A percentile compares a stretch with the other conserved stretches of the same genome.
phyloP scores from a whole-genome alignment of 352 stramenopile genomes.

The Globisporangium orthogonon region DNA sequence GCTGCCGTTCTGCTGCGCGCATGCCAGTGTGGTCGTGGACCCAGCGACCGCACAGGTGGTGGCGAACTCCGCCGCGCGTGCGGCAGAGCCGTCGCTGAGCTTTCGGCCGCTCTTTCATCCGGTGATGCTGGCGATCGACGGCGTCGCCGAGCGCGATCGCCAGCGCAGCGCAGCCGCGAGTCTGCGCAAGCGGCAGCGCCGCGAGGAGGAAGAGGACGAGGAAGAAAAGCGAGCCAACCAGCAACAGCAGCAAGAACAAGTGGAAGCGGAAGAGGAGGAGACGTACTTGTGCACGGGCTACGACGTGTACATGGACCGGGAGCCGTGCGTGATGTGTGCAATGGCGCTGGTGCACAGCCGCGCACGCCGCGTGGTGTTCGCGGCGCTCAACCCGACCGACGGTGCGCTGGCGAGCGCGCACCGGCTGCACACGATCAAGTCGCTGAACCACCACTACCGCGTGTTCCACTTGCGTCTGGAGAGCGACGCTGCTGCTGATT shows the following conservation, averaged over 20 bases:
- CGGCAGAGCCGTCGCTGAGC: conserved; percentile 13
- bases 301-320: conserved; percentile 78
- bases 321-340: conserved; percentile 87
- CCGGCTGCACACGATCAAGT: conserved; percentile 77
- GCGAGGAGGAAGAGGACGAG: conserved; percentile 5
- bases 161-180: conserved; percentile 18
- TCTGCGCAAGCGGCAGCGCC: conserved; percentile 30
- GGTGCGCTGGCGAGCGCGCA: conserved; percentile 60
- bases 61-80: conserved; percentile 11
- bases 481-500: background rate
- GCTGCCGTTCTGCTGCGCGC: conserved; percentile 33
- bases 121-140: conserved; percentile 61
- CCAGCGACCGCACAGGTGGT: conserved; percentile 25
- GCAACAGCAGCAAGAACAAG: background rate
- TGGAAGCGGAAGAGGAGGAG: conserved; percentile 14
- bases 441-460: conserved; percentile 86
- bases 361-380: conserved; percentile 72
- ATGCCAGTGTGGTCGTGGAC: conserved; percentile 52
- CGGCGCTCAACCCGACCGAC: conserved; percentile 35
- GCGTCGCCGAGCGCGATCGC: conserved; percentile 56
- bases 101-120: conserved; percentile 59
- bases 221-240: background rate
- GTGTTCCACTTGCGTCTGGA: conserved; percentile 55
- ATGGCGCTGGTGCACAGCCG: conserved; percentile 89
- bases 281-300: conserved; percentile 89